Evolutionary conservation across 2,329 filamentous ascomycete genomes (phyloP).

Genomic region (Xylariales sp.): DNA sequence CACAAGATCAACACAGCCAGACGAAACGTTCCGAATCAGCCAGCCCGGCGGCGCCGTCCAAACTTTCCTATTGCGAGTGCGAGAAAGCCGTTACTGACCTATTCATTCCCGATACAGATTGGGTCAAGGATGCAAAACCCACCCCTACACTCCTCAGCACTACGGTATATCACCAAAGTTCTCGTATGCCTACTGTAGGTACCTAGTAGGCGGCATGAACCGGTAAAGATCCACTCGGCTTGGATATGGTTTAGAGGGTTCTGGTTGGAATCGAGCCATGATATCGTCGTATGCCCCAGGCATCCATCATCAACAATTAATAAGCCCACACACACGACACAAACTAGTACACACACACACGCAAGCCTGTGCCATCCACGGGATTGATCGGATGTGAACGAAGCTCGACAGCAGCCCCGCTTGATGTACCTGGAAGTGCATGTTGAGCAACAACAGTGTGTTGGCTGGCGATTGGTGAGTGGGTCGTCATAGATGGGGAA

Average conservation of each 20-base stretch:
- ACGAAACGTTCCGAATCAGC: slow-evolving; percentile 16
- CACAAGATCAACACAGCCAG: slow-evolving; percentile 24
- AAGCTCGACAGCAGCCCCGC: slow-evolving; percentile 30
- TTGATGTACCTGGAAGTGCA: slow-evolving; percentile 19
- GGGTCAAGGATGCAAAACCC: neutral
- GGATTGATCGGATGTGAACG: slow-evolving; percentile 16
- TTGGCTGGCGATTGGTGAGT: slow-evolving; percentile 12
- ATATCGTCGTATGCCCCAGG: neutral
- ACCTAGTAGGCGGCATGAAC: neutral
- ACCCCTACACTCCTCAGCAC: neutral
- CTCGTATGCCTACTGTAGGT: no score
- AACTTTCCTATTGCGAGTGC: slow-evolving; percentile 2
- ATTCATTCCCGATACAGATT: neutral
- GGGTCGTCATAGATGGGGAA: slow-evolving; percentile 24
- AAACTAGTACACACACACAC: neutral
- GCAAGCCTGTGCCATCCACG: slow-evolving; percentile 13
- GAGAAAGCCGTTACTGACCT: slow-evolving; percentile 2
- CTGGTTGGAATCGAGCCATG: neutral
- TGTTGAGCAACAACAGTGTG: slow-evolving; percentile 22
- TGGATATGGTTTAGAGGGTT: neutral
- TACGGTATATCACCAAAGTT: no score
- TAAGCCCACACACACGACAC: slow-evolving; percentile 11
- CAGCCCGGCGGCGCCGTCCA: slow-evolving; percentile 1
- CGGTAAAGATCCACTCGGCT: neutral
- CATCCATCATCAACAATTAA: slow-evolving; percentile 7